A percentile compares a stretch with the other conserved stretches of the same genome.
Conservation (phyloP, 2,329 filamentous ascomycete species). For the Rutstroemia sp. region DNA sequence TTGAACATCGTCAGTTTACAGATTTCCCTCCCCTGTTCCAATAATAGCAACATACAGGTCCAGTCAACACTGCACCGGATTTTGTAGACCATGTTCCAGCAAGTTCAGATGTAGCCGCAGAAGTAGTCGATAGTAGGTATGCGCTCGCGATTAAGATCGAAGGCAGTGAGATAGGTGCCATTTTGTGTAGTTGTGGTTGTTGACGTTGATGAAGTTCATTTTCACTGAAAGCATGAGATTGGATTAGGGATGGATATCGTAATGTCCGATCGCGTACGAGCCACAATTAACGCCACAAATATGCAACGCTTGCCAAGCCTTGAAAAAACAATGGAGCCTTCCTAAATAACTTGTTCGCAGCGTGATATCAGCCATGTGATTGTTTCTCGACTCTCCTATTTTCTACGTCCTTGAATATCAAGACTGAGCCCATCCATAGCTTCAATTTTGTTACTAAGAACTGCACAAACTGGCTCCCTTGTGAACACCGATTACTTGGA, state of each 20-base stretch:
- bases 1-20: conserved; percentile 8
- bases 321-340: too few relatives aligned
- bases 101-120: conserved; percentile 40
- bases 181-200: conserved; percentile 14
- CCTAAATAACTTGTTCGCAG: too few relatives aligned
- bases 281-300: conserved; percentile 1
- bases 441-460: too few relatives aligned
- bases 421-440: too few relatives aligned
- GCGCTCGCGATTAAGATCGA: conserved; percentile 31
- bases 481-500: too few relatives aligned
- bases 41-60: conserved; percentile 46
- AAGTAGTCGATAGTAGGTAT: conserved; percentile 25
- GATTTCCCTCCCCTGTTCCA: conserved; percentile 14
- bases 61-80: conserved; percentile 60
- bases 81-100: conserved; percentile 70
- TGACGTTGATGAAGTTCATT: conserved; percentile 4
- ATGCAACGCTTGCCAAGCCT: too few relatives aligned
- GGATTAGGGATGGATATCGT: conserved; percentile 6
- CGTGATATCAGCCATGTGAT: too few relatives aligned
- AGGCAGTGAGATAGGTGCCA: conserved; percentile 28
- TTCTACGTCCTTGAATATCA: too few relatives aligned
- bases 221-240: background rate
- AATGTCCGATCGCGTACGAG: conserved; percentile 3
- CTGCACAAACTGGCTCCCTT: too few relatives aligned
- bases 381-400: too few relatives aligned